Base-by-base conservation (phyloP, 306 rosid species). In the Quercus mongolica region DNA sequence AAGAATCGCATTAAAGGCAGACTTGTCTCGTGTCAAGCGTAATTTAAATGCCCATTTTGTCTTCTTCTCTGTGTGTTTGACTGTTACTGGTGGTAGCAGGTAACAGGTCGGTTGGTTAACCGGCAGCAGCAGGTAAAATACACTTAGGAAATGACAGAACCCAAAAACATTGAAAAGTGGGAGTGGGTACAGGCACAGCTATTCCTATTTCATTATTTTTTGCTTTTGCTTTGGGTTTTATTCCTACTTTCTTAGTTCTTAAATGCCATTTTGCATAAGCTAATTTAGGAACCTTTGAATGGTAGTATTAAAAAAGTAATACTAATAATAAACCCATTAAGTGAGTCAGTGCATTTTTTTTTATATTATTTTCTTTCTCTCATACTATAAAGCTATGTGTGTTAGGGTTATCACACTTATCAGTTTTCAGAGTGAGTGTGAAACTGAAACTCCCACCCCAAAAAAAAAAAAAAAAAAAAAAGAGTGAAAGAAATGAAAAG, bases 221-320 rank as follows among this genome's bases (percentile, higher is more conserved):
- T 38, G 46, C 46, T 38, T 38, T 57, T 69, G 78, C 51, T 21
- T 68, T 68, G 17, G 51, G 18, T 14, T 52, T 67, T 84, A 59
- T 38, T 78, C 51, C 68, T 73, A 52, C 38, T 63, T 38, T 78
- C 51, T 28, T 73, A 41, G 51, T 63, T 31, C 74, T 78, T 76
- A 64, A 79, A 80, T 52, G 69, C 58, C 82, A 56, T 83, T 83
- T 84, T 80, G 92, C 86, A 77, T 75, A 71, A 84, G 84, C 85
- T 88, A 81, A 86, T 78, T 80, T 19, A 61, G 91, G 84, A 83
- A 85, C 81, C 77, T 83, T 83, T 87, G 79, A 83, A 75, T 11
- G 62, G 9, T 38, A 8, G 46, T 38, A 38, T 38, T 38, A 38
- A 38, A 38, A 38, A 38, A 38, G 46, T 38, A 38, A 38, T 38